Percentiles rank a stretch among this genome's conserved stretches.
Conservation (phyloP, 352 stramenopile genomes). For the Albugo candida region DNA sequence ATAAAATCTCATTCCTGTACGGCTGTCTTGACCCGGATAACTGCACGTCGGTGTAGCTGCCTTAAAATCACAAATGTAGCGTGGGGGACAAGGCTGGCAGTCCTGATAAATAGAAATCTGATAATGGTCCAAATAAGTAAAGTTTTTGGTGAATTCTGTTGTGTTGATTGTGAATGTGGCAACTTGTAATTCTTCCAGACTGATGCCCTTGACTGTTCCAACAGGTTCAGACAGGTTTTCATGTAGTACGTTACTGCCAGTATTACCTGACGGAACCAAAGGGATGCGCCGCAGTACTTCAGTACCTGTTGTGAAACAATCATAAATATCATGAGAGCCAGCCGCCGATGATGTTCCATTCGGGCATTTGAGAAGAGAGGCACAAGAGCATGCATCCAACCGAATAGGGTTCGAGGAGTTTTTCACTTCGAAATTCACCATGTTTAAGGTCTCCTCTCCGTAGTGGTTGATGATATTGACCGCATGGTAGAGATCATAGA, state of each 20-base stretch:
- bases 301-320: conserved; percentile 80
- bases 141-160: conserved; percentile 72
- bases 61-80: conserved; percentile 75
- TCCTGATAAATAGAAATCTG: conserved; percentile 85
- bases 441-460: conserved; percentile 52
- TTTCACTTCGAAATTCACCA: conserved; percentile 41
- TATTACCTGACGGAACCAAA: conserved; percentile 40
- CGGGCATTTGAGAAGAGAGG: conserved; percentile 85
- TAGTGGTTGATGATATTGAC: conserved; percentile 75
- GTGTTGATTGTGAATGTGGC: conserved; percentile 87
- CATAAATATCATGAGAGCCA: conserved; percentile 53
- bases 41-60: conserved; percentile 24
- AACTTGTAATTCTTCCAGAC: conserved; percentile 80
- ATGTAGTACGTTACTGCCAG: conserved; percentile 30
- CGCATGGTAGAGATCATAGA: conserved; percentile 84
- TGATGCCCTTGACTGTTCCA: conserved; percentile 23
- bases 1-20: conserved; percentile 19
- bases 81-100: conserved; percentile 88
- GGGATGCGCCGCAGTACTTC: conserved; percentile 80
- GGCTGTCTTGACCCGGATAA: conserved; percentile 40
- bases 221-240: conserved; percentile 37
- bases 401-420: conserved; percentile 21
- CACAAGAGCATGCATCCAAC: conserved; percentile 86
- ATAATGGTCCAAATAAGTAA: conserved; percentile 94
- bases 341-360: conserved; percentile 76